phyloP scores from a whole-genome alignment of 2,329 filamentous ascomycete species.

The Magnaporthiopsis incrustans region DNA sequence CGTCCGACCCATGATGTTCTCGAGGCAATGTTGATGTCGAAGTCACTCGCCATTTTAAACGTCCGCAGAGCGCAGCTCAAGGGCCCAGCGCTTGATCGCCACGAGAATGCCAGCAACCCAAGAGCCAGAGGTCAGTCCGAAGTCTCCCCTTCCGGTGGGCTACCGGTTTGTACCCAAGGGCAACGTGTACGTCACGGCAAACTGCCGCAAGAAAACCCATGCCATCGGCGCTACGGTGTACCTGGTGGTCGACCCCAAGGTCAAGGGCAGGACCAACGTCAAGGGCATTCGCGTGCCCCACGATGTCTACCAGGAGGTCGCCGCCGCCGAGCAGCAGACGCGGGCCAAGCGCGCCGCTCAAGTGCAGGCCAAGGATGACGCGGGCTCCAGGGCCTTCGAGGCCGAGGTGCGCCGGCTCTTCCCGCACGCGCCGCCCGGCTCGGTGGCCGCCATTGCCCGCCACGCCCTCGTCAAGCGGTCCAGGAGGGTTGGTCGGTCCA shows the following conservation, averaged over 20 bases:
- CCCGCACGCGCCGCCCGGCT: constrained; percentile 28
- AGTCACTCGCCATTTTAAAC: neutral
- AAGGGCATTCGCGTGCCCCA: constrained; percentile 33
- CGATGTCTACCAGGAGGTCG: constrained; percentile 21
- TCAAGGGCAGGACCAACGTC: neutral
- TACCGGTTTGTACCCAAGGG: constrained; percentile 35
- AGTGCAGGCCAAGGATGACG: constrained; percentile 26
- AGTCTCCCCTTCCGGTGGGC: constrained; percentile 25
- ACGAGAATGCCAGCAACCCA: neutral
- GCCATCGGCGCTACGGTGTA: constrained; percentile 25
- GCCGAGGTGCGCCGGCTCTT: constrained; percentile 29
- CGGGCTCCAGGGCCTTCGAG: constrained; percentile 23
- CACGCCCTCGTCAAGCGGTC: constrained; percentile 37
- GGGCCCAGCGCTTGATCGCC: too few relatives aligned
- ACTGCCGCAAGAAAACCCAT: constrained; percentile 30
- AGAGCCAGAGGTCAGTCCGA: constrained; percentile 3
- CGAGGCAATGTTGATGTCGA: neutral
- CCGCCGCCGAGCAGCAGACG: constrained; percentile 22
- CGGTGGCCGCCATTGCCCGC: constrained; percentile 26
- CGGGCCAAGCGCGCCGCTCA: constrained; percentile 22
- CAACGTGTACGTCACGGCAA: constrained; percentile 31
- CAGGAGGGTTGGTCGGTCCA: constrained; percentile 38
- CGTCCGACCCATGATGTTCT: neutral
- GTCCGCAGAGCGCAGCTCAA: neutral
- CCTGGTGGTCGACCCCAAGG: constrained; percentile 21